These are phyloP conservation scores for Axilococcus clingmanii DNA, from an alignment of 139 green algal genomes.

Conservation along the genomic window DNA sequence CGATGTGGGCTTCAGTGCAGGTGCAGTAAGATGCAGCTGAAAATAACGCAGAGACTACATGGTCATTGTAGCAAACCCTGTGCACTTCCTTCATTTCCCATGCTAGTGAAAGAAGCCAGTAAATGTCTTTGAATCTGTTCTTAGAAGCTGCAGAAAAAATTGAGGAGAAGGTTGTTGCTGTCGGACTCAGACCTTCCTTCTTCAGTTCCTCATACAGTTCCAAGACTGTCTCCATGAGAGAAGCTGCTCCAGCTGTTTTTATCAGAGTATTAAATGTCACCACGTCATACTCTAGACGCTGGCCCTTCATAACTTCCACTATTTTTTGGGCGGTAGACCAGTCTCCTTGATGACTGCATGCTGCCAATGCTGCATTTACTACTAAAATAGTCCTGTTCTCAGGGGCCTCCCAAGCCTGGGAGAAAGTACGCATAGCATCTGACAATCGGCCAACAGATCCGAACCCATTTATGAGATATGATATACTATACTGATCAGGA, in stretches of 20 bases:
- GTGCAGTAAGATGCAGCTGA: constrained; percentile 14
- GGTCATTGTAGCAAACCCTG: constrained; percentile 30
- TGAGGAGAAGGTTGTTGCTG: constrained; percentile 24
- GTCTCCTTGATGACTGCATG: constrained; percentile 20
- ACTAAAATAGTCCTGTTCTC: constrained; percentile 21
- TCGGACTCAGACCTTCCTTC: constrained; percentile 11
- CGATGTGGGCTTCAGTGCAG: constrained; percentile 20
- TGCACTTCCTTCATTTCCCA: constrained; percentile 14
- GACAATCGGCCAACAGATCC: not conserved
- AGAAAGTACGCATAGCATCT: constrained; percentile 19
- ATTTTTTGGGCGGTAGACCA: constrained; percentile 13
- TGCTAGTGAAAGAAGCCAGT: constrained; percentile 21
- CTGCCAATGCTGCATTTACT: constrained; percentile 32
- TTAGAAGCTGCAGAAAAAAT: constrained; percentile 24
- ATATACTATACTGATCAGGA: constrained; percentile 5
- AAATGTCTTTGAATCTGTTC: constrained; percentile 1
- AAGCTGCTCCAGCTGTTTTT: constrained; percentile 11
- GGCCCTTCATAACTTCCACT: constrained; percentile 13
- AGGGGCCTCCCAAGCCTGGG: constrained; percentile 4
- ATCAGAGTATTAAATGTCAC: constrained; percentile 44
- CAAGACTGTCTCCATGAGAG: constrained; percentile 8
- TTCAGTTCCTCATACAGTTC: constrained; percentile 17
- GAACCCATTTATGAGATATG: constrained; percentile 6
- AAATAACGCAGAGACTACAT: constrained; percentile 37
- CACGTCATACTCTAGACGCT: constrained; percentile 21